Evolutionary conservation across 2,329 filamentous ascomycete genomes (phyloP), one percentile per base, ranked within the genome.

Genomic region (Neonectria neomacrospora): DNA sequence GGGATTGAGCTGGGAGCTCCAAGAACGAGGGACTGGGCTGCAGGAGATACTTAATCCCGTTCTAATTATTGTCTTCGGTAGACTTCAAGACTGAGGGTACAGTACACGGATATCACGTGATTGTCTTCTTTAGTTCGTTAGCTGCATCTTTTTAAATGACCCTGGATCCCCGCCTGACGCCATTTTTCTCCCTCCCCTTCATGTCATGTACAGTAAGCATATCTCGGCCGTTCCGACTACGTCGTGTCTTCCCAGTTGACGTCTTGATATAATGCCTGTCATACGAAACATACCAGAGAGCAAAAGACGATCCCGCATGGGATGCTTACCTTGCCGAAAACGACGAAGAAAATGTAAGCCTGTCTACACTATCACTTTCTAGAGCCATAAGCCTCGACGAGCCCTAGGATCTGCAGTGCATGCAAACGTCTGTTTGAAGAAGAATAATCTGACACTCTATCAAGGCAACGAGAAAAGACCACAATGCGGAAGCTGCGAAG

Each of bases 271-370:
- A 41, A 41, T 41, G 37, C 37, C 37, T 18, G 37, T 41, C 8
- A 41, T 41, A 41, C 37, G 37, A 20, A 41, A 9, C n/a, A 41
- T 41, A 41, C 37, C 37, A 10, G 37, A 41, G 9, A 41, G 37
- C 37, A 41, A 41, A 20, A 41, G 37, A 41, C 37, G n/a, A 8
- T 41, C 37, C n/a, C 37, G 37, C n/a, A 41, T n/a, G 10, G 37
- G n/a, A 10, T 41, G 37, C n/a, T 41, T 67, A 22, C 66, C 62
- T 7, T 67, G 66, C 28, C 66, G 66, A 34, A 68, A 67, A 22
- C 65, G 65, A 1, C 57, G 66, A 37, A 66, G 66, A 51, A 67
- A 67, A 60, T 67, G 65, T 41, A 20, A 41, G 37, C 3, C 37
- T 9, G 8, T 20, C 3, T 2, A 41, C 20, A 0, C 37, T 20